Conservation (phyloP, 768 basidiomycete species). For the Boletus rubescentipes region DNA sequence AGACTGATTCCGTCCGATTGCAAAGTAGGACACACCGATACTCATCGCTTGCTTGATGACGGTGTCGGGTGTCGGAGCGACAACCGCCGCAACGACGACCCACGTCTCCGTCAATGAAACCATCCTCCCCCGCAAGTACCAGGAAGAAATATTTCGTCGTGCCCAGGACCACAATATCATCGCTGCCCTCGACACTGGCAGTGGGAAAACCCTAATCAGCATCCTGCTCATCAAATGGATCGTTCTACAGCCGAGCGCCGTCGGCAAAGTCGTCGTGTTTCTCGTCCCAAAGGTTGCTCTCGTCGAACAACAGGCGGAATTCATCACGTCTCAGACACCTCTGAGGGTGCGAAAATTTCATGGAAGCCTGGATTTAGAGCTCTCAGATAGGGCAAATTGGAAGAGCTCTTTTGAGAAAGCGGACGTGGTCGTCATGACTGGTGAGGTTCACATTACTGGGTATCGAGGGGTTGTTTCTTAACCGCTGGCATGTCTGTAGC, state of each 20-base stretch:
- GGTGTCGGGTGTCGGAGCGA: conserved; percentile 18
- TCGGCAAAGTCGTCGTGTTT: conserved; percentile 69
- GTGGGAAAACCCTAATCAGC: conserved; percentile 62
- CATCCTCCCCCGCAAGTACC: conserved; percentile 50
- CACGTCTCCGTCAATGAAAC: conserved; percentile 34
- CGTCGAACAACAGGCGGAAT: conserved; percentile 78
- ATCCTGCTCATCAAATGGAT: conserved; percentile 75
- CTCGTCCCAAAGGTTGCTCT: conserved; percentile 84
- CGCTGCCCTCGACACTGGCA: conserved; percentile 58
- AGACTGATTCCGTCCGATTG: conserved; percentile 21
- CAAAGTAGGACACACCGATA: conserved; percentile 13
- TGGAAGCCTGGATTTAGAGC: conserved; percentile 69
- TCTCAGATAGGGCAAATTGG: conserved; percentile 69
- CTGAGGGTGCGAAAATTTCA: conserved; percentile 67
- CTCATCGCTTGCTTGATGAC: conserved; percentile 24
- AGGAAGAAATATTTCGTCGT: conserved; percentile 54
- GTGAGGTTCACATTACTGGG: conserved; percentile 37
- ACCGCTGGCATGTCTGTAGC: conserved; percentile 47
- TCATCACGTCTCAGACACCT: conserved; percentile 61
- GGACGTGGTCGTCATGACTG: conserved; percentile 86
- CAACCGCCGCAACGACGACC: conserved; percentile 20
- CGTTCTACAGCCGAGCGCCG: conserved; percentile 45
- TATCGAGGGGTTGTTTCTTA: conserved; percentile 3
- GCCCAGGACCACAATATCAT: conserved; percentile 55
- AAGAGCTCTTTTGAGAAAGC: conserved; percentile 54